Evolutionary conservation across 257 asterid genomes (phyloP).

Genomic region (Eustoma russellianum): DNA sequence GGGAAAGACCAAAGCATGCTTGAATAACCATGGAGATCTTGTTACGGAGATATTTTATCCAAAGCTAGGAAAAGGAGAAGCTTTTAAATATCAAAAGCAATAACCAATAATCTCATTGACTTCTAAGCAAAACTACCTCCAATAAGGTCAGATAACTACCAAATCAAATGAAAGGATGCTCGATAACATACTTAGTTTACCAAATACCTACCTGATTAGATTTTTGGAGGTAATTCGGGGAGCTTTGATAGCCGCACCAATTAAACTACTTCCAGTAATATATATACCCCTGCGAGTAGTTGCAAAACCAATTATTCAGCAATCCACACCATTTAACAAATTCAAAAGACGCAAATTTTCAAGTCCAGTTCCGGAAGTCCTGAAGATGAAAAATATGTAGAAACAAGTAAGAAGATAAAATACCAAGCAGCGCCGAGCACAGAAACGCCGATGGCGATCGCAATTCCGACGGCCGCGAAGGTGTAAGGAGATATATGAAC

Average conservation of each 20-base stretch:
- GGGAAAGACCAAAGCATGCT: too few relatives aligned
- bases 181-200: too few relatives aligned
- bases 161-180: too few relatives aligned
- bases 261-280: slow-evolving; percentile 46
- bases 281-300: slow-evolving; percentile 32
- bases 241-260: slow-evolving; percentile 49
- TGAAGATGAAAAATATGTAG: background rate
- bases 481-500: slow-evolving; percentile 92
- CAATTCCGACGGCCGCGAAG: slow-evolving; percentile 86
- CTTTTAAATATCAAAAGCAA: too few relatives aligned
- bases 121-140: too few relatives aligned
- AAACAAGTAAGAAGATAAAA: background rate
- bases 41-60: too few relatives aligned
- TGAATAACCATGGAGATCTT: too few relatives aligned
- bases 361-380: slow-evolving; percentile 4
- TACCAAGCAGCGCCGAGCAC: slow-evolving; percentile 99
- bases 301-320: background rate
- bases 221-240: slow-evolving; percentile 48
- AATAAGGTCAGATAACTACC: too few relatives aligned
- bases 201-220: slow-evolving; percentile 27
- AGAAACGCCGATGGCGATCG: slow-evolving; percentile 89
- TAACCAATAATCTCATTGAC: too few relatives aligned
- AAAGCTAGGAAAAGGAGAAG: too few relatives aligned
- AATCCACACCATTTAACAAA: background rate
- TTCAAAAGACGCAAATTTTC: background rate